Conservation (phyloP, 352 stramenopile species). For the Phytophthora aleatoria region DNA sequence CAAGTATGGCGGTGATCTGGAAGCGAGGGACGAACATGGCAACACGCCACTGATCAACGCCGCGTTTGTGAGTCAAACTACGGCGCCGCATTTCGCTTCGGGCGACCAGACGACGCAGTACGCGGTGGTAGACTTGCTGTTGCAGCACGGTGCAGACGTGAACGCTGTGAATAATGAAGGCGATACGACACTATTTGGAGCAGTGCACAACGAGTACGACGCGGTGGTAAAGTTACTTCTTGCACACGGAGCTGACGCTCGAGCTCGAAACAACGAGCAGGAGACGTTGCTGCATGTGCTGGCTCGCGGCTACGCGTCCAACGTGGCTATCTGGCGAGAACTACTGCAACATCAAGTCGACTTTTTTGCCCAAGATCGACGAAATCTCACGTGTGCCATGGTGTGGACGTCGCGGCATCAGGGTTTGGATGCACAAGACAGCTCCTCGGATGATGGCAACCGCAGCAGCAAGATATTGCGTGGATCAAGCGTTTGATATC, state of each 20-base stretch:
- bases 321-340: constrained; percentile 29
- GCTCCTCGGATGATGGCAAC: background rate
- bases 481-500: constrained; percentile 14
- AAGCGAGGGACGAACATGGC: constrained; percentile 31
- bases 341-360: constrained; percentile 26
- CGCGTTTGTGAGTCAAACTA: constrained; percentile 38
- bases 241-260: constrained; percentile 21
- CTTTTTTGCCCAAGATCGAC: constrained; percentile 22
- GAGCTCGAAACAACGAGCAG: constrained; percentile 17
- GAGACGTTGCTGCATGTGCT: constrained; percentile 34
- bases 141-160: constrained; percentile 34
- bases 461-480: constrained; percentile 5
- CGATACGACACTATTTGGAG: constrained; percentile 40
- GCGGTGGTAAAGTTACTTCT: constrained; percentile 29
- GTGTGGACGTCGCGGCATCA: constrained; percentile 17
- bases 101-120: constrained; percentile 38
- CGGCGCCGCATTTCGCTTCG: constrained; percentile 36
- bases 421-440: background rate
- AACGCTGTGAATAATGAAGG: constrained; percentile 33
- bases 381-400: constrained; percentile 24
- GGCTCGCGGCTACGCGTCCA: constrained; percentile 33
- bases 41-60: constrained; percentile 48
- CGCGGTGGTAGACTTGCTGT: constrained; percentile 31
- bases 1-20: constrained; percentile 31
- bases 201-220: constrained; percentile 26